Base-by-base conservation (phyloP, 176 grass and related monocot species). In the Areca catechu region DNA sequence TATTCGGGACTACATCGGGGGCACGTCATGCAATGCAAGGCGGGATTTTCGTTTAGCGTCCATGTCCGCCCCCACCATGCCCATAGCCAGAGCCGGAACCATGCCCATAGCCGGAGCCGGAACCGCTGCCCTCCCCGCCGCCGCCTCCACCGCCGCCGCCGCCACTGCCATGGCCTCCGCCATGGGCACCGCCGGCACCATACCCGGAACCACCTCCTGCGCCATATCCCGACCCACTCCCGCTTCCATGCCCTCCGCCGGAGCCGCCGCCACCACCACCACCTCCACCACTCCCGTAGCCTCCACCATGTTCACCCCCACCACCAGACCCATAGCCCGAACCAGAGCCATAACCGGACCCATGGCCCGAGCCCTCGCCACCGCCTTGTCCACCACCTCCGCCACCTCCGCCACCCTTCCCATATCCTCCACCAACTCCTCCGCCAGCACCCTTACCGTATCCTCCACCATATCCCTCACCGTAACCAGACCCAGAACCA, bases 1-100 rank as follows among this genome's bases (percentile, higher is more conserved):
- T 43, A 43, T 43, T 43, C 34, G 12, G 12, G 14, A 43, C 34
- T 14, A 43, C 34, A 43, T 43, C 10, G 2, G 14, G 34, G 3
- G 34, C 34, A 10, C 34, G 2, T 12, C 14, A n/a, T n/a, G n/a
- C n/a, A n/a, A 43, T 14, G 10, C 10, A 10, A 12, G 34, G 10
- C 10, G 34, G 34, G 34, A 43, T 43, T 12, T 12, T 43, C 34
- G 5, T 43, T 12, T 2, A 12, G 34, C 6, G 34, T 12, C 24
- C 24, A 29, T 58, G 16, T 6, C 56, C 56, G 2, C 63, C 63
- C 1, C 5, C 63, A 19, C 63, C 63, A 3, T 0, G 5, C 0
- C 65, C 65, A 19, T 24, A 53, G 50, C n/a, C n/a, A n/a, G n/a
- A n/a, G n/a, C 64, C 64, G n/a, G 51, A 37, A 0, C 65, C 65